Conservation (phyloP, 2,329 filamentous ascomycete species). For the Aspergillus uvarum region DNA sequence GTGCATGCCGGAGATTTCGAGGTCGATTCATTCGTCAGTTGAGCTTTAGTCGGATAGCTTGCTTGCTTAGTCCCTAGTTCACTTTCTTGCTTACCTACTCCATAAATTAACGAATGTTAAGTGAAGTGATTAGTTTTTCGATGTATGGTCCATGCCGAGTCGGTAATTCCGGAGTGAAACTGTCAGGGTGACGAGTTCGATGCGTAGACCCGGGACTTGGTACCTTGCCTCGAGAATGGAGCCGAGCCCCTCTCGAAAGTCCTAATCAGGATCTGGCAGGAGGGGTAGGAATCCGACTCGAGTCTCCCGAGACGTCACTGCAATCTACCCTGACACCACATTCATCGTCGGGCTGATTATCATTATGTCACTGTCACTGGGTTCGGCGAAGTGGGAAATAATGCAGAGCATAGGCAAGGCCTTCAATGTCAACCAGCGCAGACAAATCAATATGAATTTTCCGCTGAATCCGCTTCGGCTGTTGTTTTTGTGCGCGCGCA, state of each 20-base stretch:
- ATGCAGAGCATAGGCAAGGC: neutral
- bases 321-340: neutral
- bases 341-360: neutral
- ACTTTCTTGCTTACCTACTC: neutral
- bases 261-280: neutral
- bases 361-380: slow-evolving; percentile 1
- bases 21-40: neutral
- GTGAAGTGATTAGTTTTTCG: no score
- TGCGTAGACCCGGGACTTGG: neutral
- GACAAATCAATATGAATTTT: neutral
- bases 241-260: neutral
- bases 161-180: neutral
- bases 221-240: no score
- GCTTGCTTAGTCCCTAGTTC: neutral
- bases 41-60: no score
- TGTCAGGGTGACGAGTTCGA: slow-evolving; percentile 2
- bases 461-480: neutral
- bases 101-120: no score
- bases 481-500: neutral
- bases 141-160: neutral
- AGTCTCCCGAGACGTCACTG: slow-evolving; percentile 2
- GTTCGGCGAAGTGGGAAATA: neutral
- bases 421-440: neutral
- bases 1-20: slow-evolving; percentile 2
- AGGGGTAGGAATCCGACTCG: neutral